Evolutionary conservation across 106 monocot genomes (phyloP).

Genomic region (Agapanthus africanus): DNA sequence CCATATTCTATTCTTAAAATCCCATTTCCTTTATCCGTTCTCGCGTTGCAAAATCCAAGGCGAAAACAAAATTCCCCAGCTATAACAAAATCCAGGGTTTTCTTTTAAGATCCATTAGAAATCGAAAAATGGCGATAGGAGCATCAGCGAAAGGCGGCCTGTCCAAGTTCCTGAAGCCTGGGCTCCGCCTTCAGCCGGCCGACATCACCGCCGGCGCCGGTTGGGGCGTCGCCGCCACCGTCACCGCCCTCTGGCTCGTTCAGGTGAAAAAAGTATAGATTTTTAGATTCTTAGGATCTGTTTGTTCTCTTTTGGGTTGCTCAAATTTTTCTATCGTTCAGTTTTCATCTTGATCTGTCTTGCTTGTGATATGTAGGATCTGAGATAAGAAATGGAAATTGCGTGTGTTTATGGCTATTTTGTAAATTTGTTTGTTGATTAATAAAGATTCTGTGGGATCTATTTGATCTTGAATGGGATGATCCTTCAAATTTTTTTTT

Average conservation of each 20-base stretch:
- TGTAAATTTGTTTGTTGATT: too few species aligned
- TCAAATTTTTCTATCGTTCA: not conserved
- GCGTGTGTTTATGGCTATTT: too few species aligned
- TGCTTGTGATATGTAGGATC: not conserved
- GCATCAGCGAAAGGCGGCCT: slow-evolving; percentile 7
- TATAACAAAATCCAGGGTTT: not conserved
- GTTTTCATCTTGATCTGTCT: not conserved
- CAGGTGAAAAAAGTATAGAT: too few species aligned
- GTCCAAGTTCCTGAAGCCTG: slow-evolving; percentile 14
- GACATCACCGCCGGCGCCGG: slow-evolving; percentile 14
- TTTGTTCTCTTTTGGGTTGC: not conserved
- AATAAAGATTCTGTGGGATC: too few species aligned
- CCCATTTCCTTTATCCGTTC: not conserved
- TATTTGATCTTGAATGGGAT: too few species aligned
- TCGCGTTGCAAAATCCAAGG: not conserved
- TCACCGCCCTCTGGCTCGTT: slow-evolving; percentile 12
- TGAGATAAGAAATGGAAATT: not conserved
- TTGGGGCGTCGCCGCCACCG: slow-evolving; percentile 16
- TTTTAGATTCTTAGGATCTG: not conserved
- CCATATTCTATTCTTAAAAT: too few species aligned
- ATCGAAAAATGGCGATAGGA: slow-evolving; percentile 6
- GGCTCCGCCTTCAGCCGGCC: slow-evolving; percentile 14
- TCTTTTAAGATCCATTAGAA: not conserved
- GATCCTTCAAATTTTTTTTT: too few species aligned
- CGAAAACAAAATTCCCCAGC: not conserved